phyloP scores from a whole-genome alignment of 208 protist genomes.

The Acanthamoeba sp. region DNA sequence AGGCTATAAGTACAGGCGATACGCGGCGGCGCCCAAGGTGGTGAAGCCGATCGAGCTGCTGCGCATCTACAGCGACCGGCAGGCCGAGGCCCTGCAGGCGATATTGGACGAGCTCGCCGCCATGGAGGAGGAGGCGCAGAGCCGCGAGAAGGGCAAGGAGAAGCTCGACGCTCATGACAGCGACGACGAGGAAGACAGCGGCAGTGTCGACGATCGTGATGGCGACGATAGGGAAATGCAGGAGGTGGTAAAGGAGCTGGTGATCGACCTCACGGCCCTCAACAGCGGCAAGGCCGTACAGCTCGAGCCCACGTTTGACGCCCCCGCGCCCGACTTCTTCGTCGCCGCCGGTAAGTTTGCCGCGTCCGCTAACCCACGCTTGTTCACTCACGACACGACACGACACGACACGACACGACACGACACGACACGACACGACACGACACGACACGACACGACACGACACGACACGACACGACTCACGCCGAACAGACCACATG shows the following conservation, averaged over 20 bases:
- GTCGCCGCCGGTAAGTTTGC: not conserved
- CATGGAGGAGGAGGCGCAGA: not conserved
- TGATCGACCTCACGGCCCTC: not conserved
- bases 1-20: not conserved
- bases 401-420: no score
- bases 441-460: no score
- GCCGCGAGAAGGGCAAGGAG: not conserved
- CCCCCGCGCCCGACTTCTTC: conserved; percentile 6
- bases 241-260: conserved; percentile 20
- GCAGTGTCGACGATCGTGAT: not conserved
- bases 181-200: not conserved
- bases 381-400: no score
- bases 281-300: not conserved
- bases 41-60: conserved; percentile 52
- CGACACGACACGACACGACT: no score
- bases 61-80: not conserved
- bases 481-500: not conserved
- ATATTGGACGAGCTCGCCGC: not conserved
- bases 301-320: conserved; percentile 32
- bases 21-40: not conserved
- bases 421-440: no score
- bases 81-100: not conserved
- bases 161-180: not conserved
- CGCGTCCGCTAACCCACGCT: not conserved
- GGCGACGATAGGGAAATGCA: not conserved